Conservation (phyloP, 352 stramenopile genomes). For the Pythium plurisporium region DNA sequence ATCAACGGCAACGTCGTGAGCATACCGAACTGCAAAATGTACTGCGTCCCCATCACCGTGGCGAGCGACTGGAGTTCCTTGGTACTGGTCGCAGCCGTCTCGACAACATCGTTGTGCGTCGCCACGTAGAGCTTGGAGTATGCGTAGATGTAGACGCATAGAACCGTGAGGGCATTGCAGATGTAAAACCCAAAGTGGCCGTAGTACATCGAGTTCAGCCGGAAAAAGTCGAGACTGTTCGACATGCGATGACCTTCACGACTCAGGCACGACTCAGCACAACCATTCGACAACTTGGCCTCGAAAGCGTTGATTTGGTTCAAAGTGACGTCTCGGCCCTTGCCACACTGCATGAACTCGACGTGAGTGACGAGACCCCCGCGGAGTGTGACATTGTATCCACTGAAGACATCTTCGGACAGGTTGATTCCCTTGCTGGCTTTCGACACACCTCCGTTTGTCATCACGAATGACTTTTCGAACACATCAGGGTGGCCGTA, state of each 20-base stretch:
- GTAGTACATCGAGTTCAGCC: conserved; percentile 88
- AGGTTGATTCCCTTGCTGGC: conserved; percentile 85
- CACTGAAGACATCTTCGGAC: conserved; percentile 87
- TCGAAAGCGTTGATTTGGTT: conserved; percentile 88
- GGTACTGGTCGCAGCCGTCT: conserved; percentile 72
- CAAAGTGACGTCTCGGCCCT: conserved; percentile 84
- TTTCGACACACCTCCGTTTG: conserved; percentile 81
- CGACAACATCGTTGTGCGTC: conserved; percentile 65
- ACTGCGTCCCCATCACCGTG: conserved; percentile 79
- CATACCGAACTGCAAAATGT: conserved; percentile 89
- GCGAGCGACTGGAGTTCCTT: conserved; percentile 67
- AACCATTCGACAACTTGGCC: conserved; percentile 81
- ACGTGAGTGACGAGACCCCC: conserved; percentile 74
- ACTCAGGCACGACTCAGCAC: conserved; percentile 71
- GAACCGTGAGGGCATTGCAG: conserved; percentile 71
- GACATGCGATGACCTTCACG: conserved; percentile 82
- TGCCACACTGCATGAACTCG: conserved; percentile 88
- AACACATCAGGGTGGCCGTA: conserved; percentile 89
- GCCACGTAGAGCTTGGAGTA: conserved; percentile 86
- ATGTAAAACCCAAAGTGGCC: conserved; percentile 89
- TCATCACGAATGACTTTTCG: conserved; percentile 86
- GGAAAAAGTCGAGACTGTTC: conserved; percentile 84
- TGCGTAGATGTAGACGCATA: conserved; percentile 77
- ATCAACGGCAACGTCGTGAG: conserved; percentile 85
- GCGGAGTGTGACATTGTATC: conserved; percentile 78